phyloP scores from a whole-genome alignment of 306 rosid genomes.

The Lupinus albus region DNA sequence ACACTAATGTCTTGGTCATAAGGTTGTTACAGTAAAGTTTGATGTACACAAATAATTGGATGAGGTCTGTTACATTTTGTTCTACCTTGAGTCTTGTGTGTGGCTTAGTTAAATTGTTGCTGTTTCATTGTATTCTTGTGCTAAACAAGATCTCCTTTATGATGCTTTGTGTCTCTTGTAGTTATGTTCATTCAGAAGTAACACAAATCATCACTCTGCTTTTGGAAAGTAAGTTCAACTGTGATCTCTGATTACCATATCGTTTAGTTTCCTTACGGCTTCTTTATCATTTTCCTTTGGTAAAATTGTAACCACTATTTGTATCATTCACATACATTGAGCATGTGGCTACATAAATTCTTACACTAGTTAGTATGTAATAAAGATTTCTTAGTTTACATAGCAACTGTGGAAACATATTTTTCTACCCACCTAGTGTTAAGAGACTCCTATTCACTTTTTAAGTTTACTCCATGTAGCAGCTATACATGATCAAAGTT shows the following conservation, averaged over 20 bases:
- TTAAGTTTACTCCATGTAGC: constrained; percentile 52
- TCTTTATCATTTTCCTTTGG: too few species aligned
- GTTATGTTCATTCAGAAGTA: constrained; percentile 98
- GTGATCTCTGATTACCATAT: constrained; percentile 13
- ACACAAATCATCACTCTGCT: constrained; percentile 90
- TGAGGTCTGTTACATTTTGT: background rate
- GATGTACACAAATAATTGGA: too few species aligned
- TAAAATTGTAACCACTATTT: too few species aligned
- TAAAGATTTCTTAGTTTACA: constrained; percentile 5
- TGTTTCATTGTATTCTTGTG: background rate
- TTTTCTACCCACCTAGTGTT: constrained; percentile 1
- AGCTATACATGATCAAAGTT: constrained; percentile 82
- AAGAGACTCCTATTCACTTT: constrained; percentile 21
- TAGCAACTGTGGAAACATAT: background rate
- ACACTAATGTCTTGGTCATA: too few species aligned
- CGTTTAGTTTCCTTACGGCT: background rate
- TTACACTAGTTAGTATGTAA: background rate
- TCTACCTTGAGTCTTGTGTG: background rate
- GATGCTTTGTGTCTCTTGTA: constrained; percentile 30
- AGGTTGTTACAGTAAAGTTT: too few species aligned
- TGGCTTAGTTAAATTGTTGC: constrained; percentile 18
- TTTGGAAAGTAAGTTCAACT: constrained; percentile 70
- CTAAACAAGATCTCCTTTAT: background rate
- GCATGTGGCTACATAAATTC: background rate
- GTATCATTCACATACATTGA: too few species aligned